Conservation (phyloP, 257 asterid species). For the Eustoma russellianum region DNA sequence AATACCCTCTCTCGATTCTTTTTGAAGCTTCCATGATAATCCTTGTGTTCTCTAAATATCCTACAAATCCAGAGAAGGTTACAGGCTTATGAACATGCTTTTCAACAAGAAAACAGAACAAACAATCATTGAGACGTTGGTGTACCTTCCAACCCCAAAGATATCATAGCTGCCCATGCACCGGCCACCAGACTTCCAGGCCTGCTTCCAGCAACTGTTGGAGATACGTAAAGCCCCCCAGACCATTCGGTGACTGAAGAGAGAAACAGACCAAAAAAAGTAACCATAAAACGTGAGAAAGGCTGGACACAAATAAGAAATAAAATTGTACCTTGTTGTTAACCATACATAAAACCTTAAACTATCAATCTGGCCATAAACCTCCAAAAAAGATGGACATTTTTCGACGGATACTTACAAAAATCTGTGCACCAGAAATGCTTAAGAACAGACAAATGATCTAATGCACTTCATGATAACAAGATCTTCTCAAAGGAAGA, state of each 20-base stretch:
- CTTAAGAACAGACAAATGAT: too few species aligned
- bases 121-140: slow-evolving; percentile 2
- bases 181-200: slow-evolving; percentile 96
- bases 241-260: slow-evolving; percentile 90
- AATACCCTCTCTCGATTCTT: slow-evolving; percentile 77
- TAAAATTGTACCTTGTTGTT: too few species aligned
- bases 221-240: slow-evolving; percentile 96
- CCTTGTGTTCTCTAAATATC: slow-evolving; percentile 83
- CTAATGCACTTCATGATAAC: too few species aligned
- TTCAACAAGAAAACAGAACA: slow-evolving; percentile 4
- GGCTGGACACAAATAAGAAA: too few species aligned
- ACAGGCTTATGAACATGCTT: slow-evolving; percentile 9
- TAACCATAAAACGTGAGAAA: slow-evolving; percentile 1
- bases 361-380: background rate
- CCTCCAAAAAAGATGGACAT: too few species aligned
- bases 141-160: slow-evolving; percentile 87
- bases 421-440: too few species aligned
- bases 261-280: slow-evolving; percentile 4
- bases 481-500: too few species aligned
- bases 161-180: slow-evolving; percentile 99
- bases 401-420: too few species aligned
- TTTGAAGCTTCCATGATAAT: slow-evolving; percentile 93
- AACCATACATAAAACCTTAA: background rate
- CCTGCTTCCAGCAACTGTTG: slow-evolving; percentile 96
- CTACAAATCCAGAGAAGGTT: slow-evolving; percentile 27